phyloP scores from a whole-genome alignment of 1,139 yeast genomes.

The Hansenula sp. region DNA sequence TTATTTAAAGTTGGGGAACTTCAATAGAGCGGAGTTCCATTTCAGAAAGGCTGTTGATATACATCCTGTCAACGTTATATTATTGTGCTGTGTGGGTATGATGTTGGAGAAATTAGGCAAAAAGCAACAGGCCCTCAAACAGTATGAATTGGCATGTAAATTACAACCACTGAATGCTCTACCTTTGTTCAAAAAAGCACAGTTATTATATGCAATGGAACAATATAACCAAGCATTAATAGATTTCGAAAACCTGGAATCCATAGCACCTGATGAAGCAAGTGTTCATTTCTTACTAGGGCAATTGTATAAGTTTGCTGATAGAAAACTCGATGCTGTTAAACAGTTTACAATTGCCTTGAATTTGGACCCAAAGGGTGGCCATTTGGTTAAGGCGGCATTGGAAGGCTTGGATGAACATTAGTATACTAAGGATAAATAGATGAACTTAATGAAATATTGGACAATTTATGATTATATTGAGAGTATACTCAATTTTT shows the following conservation, averaged over 20 bases:
- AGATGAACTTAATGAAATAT: too few species aligned
- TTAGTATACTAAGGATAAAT: not conserved
- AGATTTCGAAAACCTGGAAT: conserved; percentile 66
- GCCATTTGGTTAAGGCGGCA: conserved; percentile 82
- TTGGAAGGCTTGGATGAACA: conserved; percentile 46
- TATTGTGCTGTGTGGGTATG: conserved; percentile 93
- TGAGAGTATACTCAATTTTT: too few species aligned
- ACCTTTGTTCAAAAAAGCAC: conserved; percentile 88
- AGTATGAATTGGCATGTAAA: conserved; percentile 79
- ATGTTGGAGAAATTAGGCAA: conserved; percentile 77
- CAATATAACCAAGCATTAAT: conserved; percentile 68
- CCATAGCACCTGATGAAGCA: conserved; percentile 86
- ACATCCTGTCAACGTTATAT: conserved; percentile 85
- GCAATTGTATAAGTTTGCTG: conserved; percentile 74
- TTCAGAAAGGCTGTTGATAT: conserved; percentile 84
- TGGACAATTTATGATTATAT: too few species aligned
- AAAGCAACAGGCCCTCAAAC: conserved; percentile 69
- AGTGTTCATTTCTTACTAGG: conserved; percentile 89
- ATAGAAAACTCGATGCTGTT: conserved; percentile 74
- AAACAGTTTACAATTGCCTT: conserved; percentile 86
- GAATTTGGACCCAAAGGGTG: conserved; percentile 91
- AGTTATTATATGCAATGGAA: conserved; percentile 68
- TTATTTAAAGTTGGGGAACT: conserved; percentile 80
- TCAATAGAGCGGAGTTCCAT: conserved; percentile 79
- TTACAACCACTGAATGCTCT: conserved; percentile 84